phyloP scores from a whole-genome alignment of 495 filamentous ascomycete genomes.

The Aspergillus avenaceus region DNA sequence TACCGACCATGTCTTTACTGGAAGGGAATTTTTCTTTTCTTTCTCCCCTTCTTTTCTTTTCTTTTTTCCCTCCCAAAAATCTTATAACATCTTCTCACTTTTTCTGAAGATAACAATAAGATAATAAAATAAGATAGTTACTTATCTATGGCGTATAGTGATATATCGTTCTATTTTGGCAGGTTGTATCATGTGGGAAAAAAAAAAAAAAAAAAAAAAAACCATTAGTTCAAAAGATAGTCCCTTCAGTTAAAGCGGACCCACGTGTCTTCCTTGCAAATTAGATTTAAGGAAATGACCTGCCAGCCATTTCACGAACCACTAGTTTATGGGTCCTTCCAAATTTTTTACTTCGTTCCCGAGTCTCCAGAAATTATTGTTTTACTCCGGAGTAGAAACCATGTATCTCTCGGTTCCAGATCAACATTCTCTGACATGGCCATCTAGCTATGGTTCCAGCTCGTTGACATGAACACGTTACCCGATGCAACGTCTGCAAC shows the following conservation, averaged over 20 bases:
- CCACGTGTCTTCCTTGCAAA: constrained; percentile 15
- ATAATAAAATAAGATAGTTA: too few species aligned
- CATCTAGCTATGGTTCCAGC: not conserved
- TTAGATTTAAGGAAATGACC: constrained; percentile 6
- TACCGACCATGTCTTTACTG: too few species aligned
- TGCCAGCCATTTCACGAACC: constrained; percentile 13
- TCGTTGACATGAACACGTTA: constrained; percentile 2
- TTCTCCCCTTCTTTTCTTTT: too few species aligned
- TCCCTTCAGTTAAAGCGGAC: not conserved
- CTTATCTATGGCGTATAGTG: too few species aligned
- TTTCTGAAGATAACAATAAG: too few species aligned
- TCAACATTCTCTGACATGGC: not conserved
- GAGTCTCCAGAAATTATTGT: constrained; percentile 10
- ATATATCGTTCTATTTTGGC: too few species aligned
- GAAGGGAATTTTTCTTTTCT: too few species aligned
- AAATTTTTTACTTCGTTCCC: not conserved
- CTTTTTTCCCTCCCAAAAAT: too few species aligned
- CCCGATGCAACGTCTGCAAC: too few species aligned
- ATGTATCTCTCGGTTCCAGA: not conserved
- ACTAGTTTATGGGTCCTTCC: constrained; percentile 13
- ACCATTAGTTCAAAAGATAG: not conserved
- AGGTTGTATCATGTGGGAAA: too few species aligned
- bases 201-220: too few species aligned
- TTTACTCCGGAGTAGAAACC: not conserved
- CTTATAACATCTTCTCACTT: too few species aligned